Evolutionary conservation across 805 yeast genomes (phyloP).

Genomic region (Jamesozyma gamospora): DNA sequence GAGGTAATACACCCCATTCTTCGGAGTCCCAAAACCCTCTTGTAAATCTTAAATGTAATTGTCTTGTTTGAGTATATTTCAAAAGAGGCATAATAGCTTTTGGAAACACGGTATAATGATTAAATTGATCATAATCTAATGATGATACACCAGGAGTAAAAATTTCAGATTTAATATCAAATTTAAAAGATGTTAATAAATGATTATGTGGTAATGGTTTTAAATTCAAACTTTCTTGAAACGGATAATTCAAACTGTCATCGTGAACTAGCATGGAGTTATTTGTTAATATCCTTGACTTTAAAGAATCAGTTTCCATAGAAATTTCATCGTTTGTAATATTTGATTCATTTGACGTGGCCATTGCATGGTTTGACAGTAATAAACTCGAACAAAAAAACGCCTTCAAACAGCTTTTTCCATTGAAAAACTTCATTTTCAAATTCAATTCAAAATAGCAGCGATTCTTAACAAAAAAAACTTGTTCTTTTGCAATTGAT

Average conservation of each 20-base stretch:
- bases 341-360: too few species aligned
- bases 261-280: background rate
- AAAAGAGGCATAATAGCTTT: constrained; percentile 70
- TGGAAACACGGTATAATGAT: constrained; percentile 67
- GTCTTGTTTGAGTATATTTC: constrained; percentile 54
- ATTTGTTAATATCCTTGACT: too few species aligned
- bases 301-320: too few species aligned
- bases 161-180: constrained; percentile 49
- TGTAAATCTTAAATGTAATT: constrained; percentile 74
- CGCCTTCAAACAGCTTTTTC: too few species aligned
- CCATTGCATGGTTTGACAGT: too few species aligned
- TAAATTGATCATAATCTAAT: constrained; percentile 16
- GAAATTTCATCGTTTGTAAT: too few species aligned
- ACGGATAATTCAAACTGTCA: constrained; percentile 32
- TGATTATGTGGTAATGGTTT: constrained; percentile 68
- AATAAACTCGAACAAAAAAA: too few species aligned
- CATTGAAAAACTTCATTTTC: too few species aligned
- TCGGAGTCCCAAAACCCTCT: constrained; percentile 95
- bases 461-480: too few species aligned
- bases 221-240: constrained; percentile 50
- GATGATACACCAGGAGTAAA: constrained; percentile 22
- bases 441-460: too few species aligned
- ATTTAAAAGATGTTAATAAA: constrained; percentile 60
- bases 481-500: too few species aligned
- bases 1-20: constrained; percentile 75